These are phyloP conservation scores for Letharia lupina DNA, from an alignment of 495 filamentous ascomycete genomes.

Conservation along the genomic window DNA sequence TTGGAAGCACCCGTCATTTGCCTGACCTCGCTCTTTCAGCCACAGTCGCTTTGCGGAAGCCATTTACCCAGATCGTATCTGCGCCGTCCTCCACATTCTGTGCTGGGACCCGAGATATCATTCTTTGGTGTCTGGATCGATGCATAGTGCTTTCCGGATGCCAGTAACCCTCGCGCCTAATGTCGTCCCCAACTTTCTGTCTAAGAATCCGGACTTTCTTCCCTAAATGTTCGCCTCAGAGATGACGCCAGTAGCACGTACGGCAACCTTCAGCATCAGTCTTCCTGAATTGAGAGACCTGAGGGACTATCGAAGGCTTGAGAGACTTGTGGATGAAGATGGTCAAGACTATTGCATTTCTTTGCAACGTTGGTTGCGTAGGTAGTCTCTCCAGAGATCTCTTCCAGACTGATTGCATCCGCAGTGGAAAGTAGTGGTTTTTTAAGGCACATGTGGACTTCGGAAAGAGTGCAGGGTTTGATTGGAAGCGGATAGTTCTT, in stretches of 20 bases:
- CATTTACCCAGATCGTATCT: not conserved
- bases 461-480: not conserved
- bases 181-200: not conserved
- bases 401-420: not conserved
- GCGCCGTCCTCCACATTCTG: not conserved
- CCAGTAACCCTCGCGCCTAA: not conserved
- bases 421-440: not conserved
- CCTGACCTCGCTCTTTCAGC: not conserved
- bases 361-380: not conserved
- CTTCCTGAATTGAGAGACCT: not conserved
- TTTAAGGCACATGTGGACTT: not conserved
- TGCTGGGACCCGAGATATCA: not conserved
- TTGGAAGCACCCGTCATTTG: not conserved
- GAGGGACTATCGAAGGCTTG: no score
- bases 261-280: not conserved
- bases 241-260: not conserved
- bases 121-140: not conserved
- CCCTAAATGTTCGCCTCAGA: not conserved
- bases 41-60: not conserved
- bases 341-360: not conserved
- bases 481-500: not conserved
- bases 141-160: not conserved
- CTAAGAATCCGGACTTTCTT: not conserved
- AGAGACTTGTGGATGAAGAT: not conserved
- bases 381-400: not conserved